Evolutionary conservation across 371 early-diverging fungal species (phyloP), one percentile per base, ranked within the genome.

Genomic region (Funneliformis caledonium): DNA sequence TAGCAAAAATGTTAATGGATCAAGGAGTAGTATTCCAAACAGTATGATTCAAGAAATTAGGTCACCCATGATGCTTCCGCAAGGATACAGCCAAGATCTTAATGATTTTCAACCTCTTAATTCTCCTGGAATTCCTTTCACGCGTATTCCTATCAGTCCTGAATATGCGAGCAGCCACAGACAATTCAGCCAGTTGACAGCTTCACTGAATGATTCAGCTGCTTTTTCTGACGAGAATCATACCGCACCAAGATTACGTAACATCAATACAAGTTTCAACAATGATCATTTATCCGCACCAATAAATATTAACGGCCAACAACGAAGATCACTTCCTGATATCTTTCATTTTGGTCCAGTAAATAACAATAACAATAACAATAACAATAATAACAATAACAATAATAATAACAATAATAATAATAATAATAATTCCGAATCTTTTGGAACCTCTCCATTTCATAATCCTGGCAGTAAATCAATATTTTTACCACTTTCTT

Each of bases 111-210:
- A 75, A 69, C 72, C 80, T 45, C 37, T 65, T 42, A 67, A 33
- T 67, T 78, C 78, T 22, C 78, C 78, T 11, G 68, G 78, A 33
- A 33, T 48, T 70, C 60, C 72, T 8, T 79, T 79, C 42, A 16
- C 80, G 60, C 80, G 80, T n/a, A 79, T 79, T n/a, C 72, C 80
- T 2, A 50, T 79, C 9, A 79, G 79, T 69, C 60, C 77, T 50
- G 47, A 26, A 3, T 48, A 65, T 43, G 26, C 69, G 59, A 31
- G n/a, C 9, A 78, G 37, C 33, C 43, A 33, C 52, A 65, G 70
- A 26, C 33, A n/a, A 14, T 43, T 33, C 43, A 79, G 80, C 42
- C 80, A 79, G 12, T 64, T 79, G 19, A 79, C 80, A 4, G 80
- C 80, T 3, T 79, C 80, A 43, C 47, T 79, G 70, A 69, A 77